Base-by-base conservation (phyloP, 2,329 filamentous ascomycete genomes). In the Neopestalotiopsis rosae region DNA sequence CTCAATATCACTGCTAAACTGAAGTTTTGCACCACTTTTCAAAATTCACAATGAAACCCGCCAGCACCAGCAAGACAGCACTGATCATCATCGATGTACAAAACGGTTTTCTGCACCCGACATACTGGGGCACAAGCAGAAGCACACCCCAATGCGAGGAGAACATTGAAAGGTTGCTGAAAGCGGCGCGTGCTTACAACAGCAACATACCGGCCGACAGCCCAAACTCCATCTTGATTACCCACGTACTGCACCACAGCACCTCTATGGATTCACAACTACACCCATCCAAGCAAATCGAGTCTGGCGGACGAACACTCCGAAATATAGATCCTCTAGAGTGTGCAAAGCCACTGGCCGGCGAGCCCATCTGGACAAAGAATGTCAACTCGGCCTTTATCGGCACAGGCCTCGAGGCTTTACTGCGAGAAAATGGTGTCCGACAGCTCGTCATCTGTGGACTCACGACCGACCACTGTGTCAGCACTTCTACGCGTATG, bases 41-140 rank as follows among this genome's bases (percentile, higher is more conserved):
- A 10, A 10, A 38, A 38, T 10, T 13, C 28, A 45, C 30, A 4
- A 76, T 77, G 75, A 74, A 73, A 65, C 13, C 69, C 0, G 68
- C 68, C 1, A 65, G 68, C 2, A 63, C 30, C 7, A 66, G 66
- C 42, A 79, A 76, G 34, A 84, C 83, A 1, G 83, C 81, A 5
- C 77, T 86, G 42, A 77, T 86, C 65, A 74, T 86, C 12, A 84
- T 86, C 66, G 84, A 87, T 74, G 81, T 84, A 52, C 84, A 86
- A 74, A 73, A 79, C 30, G 83, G 73, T 59, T 83, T 86, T 73
- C 74, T 71, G 17, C 75, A 82, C 45, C 76, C 75, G 12, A 78
- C 79, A 3, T 75, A 80, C 72, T 84, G 80, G 79, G 82, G 82
- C 10, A 72, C 75, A 5, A 71, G 75, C 9, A 81, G 83, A 59